Evolutionary conservation across 495 filamentous ascomycete species (phyloP).

Genomic region (Hyaloscypha hepaticicola): DNA sequence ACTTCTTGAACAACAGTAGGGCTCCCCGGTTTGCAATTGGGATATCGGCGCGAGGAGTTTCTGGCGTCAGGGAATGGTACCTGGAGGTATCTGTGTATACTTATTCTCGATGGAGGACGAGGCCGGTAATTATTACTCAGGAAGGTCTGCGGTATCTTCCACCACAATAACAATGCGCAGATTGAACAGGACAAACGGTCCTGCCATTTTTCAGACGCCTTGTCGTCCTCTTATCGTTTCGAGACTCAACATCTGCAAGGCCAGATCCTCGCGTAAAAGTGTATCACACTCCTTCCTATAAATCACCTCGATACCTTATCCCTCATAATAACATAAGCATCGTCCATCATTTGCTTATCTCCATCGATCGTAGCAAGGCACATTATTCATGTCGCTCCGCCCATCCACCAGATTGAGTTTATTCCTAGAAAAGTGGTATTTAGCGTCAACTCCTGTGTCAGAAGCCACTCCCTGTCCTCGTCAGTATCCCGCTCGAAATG

Average conservation of each 20-base stretch:
- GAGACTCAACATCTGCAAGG: no score
- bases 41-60: not conserved
- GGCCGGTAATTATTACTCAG: not conserved
- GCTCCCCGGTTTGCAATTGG: not conserved
- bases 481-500: not conserved
- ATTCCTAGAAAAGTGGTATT: not conserved
- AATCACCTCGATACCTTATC: not conserved
- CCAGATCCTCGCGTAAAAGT: no score
- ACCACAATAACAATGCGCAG: not conserved
- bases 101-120: not conserved
- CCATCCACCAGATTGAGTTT: not conserved
- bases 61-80: not conserved
- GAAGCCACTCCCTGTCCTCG: not conserved
- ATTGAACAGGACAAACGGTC: not conserved
- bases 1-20: not conserved
- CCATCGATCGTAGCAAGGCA: not conserved
- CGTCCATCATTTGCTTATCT: not conserved
- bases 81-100: not conserved
- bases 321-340: not conserved
- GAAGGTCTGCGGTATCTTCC: not conserved
- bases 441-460: not conserved
- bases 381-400: not conserved
- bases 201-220: no score
- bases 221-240: no score
- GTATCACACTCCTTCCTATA: not conserved